A percentile compares a stretch with the other conserved stretches of the same genome.
These are phyloP conservation scores for Hypericum androsaemum DNA, from an alignment of 345 rosid genomes.

Conservation along the genomic window DNA sequence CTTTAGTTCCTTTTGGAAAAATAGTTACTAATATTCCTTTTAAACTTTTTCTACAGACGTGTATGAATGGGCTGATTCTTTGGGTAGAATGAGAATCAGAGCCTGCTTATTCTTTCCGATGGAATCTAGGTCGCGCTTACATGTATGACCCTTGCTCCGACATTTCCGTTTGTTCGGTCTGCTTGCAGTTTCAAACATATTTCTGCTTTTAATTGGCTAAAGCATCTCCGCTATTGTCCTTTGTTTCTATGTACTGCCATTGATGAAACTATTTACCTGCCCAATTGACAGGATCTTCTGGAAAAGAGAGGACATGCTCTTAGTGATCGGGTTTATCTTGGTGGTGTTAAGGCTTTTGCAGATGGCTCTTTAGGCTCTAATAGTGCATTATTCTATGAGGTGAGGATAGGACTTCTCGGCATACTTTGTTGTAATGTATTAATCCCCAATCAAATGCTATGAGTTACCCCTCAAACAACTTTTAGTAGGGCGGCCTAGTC, in stretches of 20 bases:
- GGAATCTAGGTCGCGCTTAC: conserved; percentile 57
- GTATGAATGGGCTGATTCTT: conserved; percentile 74
- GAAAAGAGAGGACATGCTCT: conserved; percentile 36
- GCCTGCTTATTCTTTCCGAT: conserved; percentile 84
- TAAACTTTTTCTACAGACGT: conserved; percentile 42
- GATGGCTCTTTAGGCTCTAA: conserved; percentile 89
- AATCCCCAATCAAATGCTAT: background rate
- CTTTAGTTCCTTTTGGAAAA: no score
- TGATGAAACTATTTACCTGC: conserved; percentile 9
- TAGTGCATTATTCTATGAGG: conserved; percentile 88
- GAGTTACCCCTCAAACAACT: background rate
- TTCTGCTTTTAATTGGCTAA: background rate
- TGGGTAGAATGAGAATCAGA: conserved; percentile 65
- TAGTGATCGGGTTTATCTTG: conserved; percentile 69
- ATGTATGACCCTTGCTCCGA: conserved; percentile 28
- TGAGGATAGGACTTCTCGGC: conserved; percentile 17
- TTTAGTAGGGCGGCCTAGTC: background rate
- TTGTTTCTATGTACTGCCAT: background rate
- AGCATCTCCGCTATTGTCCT: background rate
- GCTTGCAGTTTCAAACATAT: no score
- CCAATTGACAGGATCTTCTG: conserved; percentile 35
- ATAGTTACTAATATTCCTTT: no score
- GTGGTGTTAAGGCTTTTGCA: conserved; percentile 88
- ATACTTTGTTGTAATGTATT: background rate
- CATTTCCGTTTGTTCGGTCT: background rate